A percentile compares a stretch with the other conserved stretches of the same genome.
These are phyloP conservation scores for Dryadomyces sulphureus DNA, from an alignment of 2,329 filamentous ascomycete genomes.

Conservation along the genomic window DNA sequence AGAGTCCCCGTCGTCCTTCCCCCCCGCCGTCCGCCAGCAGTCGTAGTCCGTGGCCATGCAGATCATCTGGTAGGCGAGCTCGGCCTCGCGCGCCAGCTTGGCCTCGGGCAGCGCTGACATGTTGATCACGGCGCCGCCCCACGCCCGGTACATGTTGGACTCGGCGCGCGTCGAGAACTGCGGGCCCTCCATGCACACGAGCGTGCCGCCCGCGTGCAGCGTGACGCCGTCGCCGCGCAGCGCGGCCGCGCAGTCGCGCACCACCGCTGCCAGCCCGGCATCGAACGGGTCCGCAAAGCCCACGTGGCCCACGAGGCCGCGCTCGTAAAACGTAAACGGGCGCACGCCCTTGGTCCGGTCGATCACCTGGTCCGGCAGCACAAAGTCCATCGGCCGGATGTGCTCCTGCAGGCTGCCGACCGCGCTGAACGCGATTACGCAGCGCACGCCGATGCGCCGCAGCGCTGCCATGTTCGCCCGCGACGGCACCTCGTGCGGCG, in stretches of 20 bases:
- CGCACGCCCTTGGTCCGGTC: constrained; percentile 92
- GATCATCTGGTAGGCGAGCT: constrained; percentile 95
- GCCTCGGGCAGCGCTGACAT: constrained; percentile 94
- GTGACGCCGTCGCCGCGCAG: constrained; percentile 74
- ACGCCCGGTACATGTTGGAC: constrained; percentile 84
- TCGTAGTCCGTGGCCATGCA: constrained; percentile 99
- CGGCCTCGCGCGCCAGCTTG: constrained; percentile 89
- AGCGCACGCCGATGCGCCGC: constrained; percentile 74
- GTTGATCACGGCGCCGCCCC: constrained; percentile 93
- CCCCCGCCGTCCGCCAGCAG: constrained; percentile 68
- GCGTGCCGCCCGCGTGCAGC: constrained; percentile 68
- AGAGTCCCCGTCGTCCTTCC: not conserved
- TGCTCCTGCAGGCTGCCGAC: constrained; percentile 86
- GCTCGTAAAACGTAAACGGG: constrained; percentile 91
- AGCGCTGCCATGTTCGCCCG: constrained; percentile 98
- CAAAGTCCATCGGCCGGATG: constrained; percentile 92
- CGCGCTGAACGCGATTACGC: constrained; percentile 86
- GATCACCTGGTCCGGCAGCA: constrained; percentile 90
- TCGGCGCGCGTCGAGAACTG: constrained; percentile 95
- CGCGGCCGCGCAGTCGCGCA: constrained; percentile 58
- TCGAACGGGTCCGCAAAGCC: constrained; percentile 96
- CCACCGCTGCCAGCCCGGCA: constrained; percentile 56
- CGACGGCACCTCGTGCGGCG: constrained; percentile 87
- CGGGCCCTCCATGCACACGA: constrained; percentile 98
- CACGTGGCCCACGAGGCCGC: constrained; percentile 82